Base-by-base conservation (phyloP, 805 yeast species). In the Candida adriatica region DNA sequence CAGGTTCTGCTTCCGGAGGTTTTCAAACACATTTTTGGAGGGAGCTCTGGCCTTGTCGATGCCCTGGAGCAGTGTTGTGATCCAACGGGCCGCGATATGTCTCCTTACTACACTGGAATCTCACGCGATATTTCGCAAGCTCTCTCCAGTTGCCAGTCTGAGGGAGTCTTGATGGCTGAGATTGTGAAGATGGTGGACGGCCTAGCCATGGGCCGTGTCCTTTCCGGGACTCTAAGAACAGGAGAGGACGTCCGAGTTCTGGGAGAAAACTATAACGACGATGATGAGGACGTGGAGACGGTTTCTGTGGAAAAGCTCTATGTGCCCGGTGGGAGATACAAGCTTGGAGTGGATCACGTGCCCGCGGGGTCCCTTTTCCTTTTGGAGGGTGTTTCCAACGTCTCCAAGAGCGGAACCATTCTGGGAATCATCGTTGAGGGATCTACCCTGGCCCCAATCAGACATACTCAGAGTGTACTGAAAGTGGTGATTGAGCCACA, bases 401-500 rank as follows among this genome's bases (percentile, higher is more conserved):
- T 80, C 25, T 63, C 66, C 13, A 83, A 80, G 45, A 62, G 72
- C 6, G 90, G 81, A 2, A 70, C 86, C 0, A 55, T 87, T 0
- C 57, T 60, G 41, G 66, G 55, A 7, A 27, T 34, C 4, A 35
- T 35, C 6, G 35, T 41, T 4, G 33, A 47, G 3, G 42, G 50
- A 4, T 43, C 51, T 9, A 52, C 56, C n/a, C 63, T 69, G 40
- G 59, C 52, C 28, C 62, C 66, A 0, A 46, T 71, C 11, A 64
- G 66, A 27, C 66, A 63, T 37, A 54, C 62, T 6, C 60, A 65
- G 29, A 75, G 94, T 0, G 76, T 82, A 2, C 73, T 84, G 46
- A 85, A 86, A 47, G 71, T 90, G 4, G 87, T 94, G 1, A 70
- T 90, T 13, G 94, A 87, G 48, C 94, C 96, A 0, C 64, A 69